Evolutionary conservation across 768 basidiomycete species (phyloP), one percentile per base, ranked within the genome.

Genomic region (Lactarius tabidus): DNA sequence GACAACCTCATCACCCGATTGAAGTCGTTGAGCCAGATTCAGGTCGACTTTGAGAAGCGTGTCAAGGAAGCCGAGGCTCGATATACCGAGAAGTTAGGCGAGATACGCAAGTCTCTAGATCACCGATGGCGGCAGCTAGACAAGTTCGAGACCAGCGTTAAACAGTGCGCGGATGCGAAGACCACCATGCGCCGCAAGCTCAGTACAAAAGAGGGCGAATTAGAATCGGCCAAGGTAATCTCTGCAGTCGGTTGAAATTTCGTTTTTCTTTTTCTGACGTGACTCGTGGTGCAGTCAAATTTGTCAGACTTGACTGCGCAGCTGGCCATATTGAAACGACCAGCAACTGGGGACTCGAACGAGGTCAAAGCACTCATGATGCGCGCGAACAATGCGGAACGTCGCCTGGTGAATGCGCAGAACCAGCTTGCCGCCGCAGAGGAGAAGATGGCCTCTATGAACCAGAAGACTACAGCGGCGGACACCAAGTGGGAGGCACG

Each of bases 401-500:
- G 92, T 31, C 83, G 94, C n/a, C 78, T 93, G n/a, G 84, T 85
- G 59, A 89, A 90, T 57, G 85, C 89, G 6, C 89, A 89, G 71
- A 94, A 95, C 68, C 93, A 96, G 74, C 81, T 98, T 2, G 74
- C 86, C 1, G 82, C 86, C 28, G 86, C 90, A 3, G 96, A 98
- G 73, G 93, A 95, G 76, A 89, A 89, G 77, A 82, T 95, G 57
- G 85, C 88, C 1, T 75, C 79, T 45, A 82, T 91, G 76, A 89
- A 88, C 69, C 81, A 86, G 77, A 90, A 87, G 79, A 90, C 82
- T 41, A 78, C 80, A 0, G 79, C 78, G 0, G 89, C 91, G 0
- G 95, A 97, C 70, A 79, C 78, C 59, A 96, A 95, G 75, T 98
- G 95, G 94, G 95, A 95, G 71, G 92, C 89, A 0, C 81, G 95